Conservation (phyloP, 2,329 filamentous ascomycete species). For the Penicillium sp. region DNA sequence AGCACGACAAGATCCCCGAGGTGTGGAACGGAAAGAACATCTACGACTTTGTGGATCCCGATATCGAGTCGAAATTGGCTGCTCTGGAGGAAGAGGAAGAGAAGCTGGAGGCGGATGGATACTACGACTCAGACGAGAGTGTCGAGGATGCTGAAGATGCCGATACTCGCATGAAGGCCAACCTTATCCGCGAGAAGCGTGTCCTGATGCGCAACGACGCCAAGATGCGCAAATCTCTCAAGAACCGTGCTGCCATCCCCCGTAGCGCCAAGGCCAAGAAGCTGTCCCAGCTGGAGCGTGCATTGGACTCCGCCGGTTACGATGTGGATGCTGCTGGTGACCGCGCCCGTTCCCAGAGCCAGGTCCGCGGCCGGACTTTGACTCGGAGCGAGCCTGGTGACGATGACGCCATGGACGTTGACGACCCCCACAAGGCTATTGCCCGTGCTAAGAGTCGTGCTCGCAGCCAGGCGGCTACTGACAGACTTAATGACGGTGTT, state of each 20-base stretch:
- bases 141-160: slow-evolving; percentile 88
- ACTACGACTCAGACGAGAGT: slow-evolving; percentile 84
- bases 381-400: slow-evolving; percentile 68
- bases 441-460: slow-evolving; percentile 75
- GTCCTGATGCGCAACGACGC: slow-evolving; percentile 90
- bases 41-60: slow-evolving; percentile 94
- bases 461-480: slow-evolving; percentile 56
- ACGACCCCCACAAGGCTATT: slow-evolving; percentile 53
- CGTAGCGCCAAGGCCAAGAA: slow-evolving; percentile 79
- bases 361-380: slow-evolving; percentile 70
- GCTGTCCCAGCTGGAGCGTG: slow-evolving; percentile 82
- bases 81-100: slow-evolving; percentile 96
- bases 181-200: slow-evolving; percentile 94
- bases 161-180: slow-evolving; percentile 87
- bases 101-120: slow-evolving; percentile 85
- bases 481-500: slow-evolving; percentile 59
- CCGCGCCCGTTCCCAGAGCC: slow-evolving; percentile 67
- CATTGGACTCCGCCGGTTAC: slow-evolving; percentile 82
- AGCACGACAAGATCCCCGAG: slow-evolving; percentile 93
- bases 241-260: slow-evolving; percentile 94
- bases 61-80: slow-evolving; percentile 90
- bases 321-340: slow-evolving; percentile 76
- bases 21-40: slow-evolving; percentile 95
- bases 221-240: slow-evolving; percentile 92
- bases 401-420: slow-evolving; percentile 69